Base-by-base conservation (phyloP, 1,284 basidiomycete species). In the Coniophora puteana region DNA sequence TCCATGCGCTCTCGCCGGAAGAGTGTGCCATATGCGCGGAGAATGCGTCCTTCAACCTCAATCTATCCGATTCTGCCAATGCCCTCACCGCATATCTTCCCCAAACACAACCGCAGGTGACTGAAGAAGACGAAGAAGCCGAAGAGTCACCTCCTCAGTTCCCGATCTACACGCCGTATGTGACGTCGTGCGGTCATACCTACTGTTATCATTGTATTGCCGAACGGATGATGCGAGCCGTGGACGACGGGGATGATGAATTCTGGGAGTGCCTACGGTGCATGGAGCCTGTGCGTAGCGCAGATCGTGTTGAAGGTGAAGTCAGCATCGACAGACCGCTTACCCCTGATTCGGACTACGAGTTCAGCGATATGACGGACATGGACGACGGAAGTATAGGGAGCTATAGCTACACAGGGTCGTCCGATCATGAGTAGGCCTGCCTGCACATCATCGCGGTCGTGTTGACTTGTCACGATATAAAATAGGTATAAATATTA, bases 141-240 rank as follows among this genome's bases (percentile, higher is more conserved):
- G 11, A 33, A 22, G 51, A 56, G 25, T 41, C 72, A 39, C 65
- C 76, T 17, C 79, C 83, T 1, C 51, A 67, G 14, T 72, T 80
- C 55, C 80, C 84, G 2, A 73, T 89, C 44, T 68, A 81, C 51
- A 86, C 75, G 23, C 80, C 88, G 1, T 91, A 90, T 54, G 61
- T 79, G 43, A 76, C 85, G 8, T 83, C 84, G 12, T 91, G 89
- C 49, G 83, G 80, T 11, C 89, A 93, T 59, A 61, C 76, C 8
- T 95, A 91, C 65, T 94, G 92, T 62, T 95, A 94, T 61, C 81
- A 85, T 53, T 95, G 92, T 61, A 71, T 94, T 23, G 77, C 88
- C 10, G 86, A 89, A 52, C 80, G 82, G 43, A 78, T 95, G 67
- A 73, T 89, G 51, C 81, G 78, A 24, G 72, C 74, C 1, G 77